Evolutionary conservation across 1,284 basidiomycete species (phyloP), one percentile per base, ranked within the genome.

Genomic region (Pisolithus thermaeus): DNA sequence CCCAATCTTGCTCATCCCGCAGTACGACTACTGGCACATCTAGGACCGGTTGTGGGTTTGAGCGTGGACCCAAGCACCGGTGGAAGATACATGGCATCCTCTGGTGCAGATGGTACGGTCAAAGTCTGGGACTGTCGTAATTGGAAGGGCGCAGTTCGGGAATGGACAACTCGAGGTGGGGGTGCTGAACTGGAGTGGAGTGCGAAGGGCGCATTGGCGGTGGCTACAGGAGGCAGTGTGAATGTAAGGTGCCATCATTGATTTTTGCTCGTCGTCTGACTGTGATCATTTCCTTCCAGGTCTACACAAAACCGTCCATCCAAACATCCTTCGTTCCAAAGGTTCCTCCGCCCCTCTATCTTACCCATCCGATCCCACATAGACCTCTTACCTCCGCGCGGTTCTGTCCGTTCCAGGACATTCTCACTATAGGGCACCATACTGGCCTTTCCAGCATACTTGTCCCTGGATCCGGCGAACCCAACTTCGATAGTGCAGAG

Each of bases 111-210:
- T 61, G 90, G 93, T 0, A 81, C 73, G 0, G 89, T 99, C 56
- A 99, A 98, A 65, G 78, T 90, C 8, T 99, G 96, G 97, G 97
- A 99, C 71, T 90, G 86, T 62, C 74, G 97, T 47, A 97, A 93
- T 75, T 96, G 95, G 87, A 93, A 90, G 59, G 87, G 87, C 25
- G 82, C 87, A 3, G 81, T 97, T 32, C 73, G 91, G 47, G 82
- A 87, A 55, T 97, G 94, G 93, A 73, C 68, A 11, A 77, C 85
- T 14, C 76, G 92, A 52, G 79, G 83, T 43, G 80, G 78, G 4
- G 68, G 73, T 32, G 76, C 78, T 0, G 81, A 84, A 57, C 59
- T 90, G 6, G 85, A 88, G 49, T 91, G 85, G 86, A 89, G 85
- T 59, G 84, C 87, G 57, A 84, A 83, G 58, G 96, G 96, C 0